Percentiles rank a stretch among this genome's conserved stretches.
Evolutionary conservation across 2,329 filamentous ascomycete genomes (phyloP).

Genomic region (Fusarium dimerum): DNA sequence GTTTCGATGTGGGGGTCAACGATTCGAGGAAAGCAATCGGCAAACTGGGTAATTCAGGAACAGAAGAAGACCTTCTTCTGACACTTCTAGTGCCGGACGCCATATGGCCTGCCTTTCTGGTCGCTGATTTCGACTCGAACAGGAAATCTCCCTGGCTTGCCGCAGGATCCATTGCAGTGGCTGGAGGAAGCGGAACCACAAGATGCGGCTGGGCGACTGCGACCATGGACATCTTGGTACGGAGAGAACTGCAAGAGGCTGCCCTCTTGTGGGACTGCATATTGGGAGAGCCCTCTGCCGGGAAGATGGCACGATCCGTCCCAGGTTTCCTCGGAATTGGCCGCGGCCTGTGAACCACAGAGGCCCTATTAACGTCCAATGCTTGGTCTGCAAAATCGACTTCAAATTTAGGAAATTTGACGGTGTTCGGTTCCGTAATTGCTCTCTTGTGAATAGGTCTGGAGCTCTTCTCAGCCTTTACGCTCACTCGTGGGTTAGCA

Average conservation of each 20-base stretch:
- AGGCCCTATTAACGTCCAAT: constrained; percentile 10
- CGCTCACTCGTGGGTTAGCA: neutral
- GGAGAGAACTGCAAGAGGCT: constrained; percentile 50
- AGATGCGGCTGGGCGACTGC: constrained; percentile 53
- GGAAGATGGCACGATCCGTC: constrained; percentile 49
- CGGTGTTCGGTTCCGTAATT: constrained; percentile 20
- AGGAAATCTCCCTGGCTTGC: constrained; percentile 38
- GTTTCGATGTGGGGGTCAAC: neutral
- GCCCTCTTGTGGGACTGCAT: constrained; percentile 47
- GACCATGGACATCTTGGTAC: constrained; percentile 47
- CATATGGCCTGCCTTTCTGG: constrained; percentile 48
- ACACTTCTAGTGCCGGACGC: constrained; percentile 17
- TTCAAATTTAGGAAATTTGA: constrained; percentile 19
- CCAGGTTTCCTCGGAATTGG: constrained; percentile 54
- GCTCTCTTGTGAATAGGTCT: neutral
- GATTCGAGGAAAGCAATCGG: constrained; percentile 5
- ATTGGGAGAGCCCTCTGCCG: constrained; percentile 40
- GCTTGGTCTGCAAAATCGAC: constrained; percentile 8
- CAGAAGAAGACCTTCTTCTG: constrained; percentile 28
- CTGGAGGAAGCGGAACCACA: constrained; percentile 51
- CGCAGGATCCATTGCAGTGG: constrained; percentile 39
- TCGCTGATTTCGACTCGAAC: constrained; percentile 3
- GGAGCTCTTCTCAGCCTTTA: neutral
- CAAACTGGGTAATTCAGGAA: constrained; percentile 26
- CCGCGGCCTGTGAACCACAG: constrained; percentile 54